Percentiles rank a stretch among this genome's conserved stretches.
These are phyloP conservation scores for Rasamsonia emersonii DNA, from an alignment of 2,329 filamentous ascomycete genomes.

Conservation along the genomic window DNA sequence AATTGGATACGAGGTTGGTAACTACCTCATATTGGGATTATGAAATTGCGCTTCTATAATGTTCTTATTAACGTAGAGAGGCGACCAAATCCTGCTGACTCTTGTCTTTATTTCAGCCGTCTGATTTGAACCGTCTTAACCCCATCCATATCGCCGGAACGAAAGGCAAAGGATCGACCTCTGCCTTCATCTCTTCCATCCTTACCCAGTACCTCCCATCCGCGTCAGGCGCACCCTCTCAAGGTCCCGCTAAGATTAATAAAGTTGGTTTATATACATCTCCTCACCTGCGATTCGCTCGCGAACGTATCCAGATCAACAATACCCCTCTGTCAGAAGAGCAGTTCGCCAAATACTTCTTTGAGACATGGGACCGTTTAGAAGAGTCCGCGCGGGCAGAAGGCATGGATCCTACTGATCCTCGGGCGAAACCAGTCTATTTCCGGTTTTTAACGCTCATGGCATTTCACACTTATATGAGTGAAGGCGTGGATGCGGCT, in stretches of 20 bases:
- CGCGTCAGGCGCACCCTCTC: constrained; percentile 19
- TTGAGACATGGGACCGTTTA: constrained; percentile 69
- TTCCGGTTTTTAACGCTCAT: constrained; percentile 87
- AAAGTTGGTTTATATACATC: constrained; percentile 76
- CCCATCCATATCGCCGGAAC: constrained; percentile 82
- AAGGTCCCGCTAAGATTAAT: constrained; percentile 33
- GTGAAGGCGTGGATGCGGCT: constrained; percentile 66
- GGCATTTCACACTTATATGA: constrained; percentile 73
- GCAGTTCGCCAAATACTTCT: constrained; percentile 69
- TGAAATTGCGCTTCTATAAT: too few species aligned
- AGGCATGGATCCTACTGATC: constrained; percentile 43
- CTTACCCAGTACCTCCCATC: constrained; percentile 52
- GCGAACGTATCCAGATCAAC: constrained; percentile 77
- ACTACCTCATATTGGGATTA: constrained; percentile 11
- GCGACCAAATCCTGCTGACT: too few species aligned
- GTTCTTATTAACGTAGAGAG: too few species aligned
- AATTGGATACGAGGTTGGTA: constrained; percentile 63
- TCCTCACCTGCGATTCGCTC: constrained; percentile 72
- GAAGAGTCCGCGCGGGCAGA: constrained; percentile 46
- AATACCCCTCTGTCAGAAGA: constrained; percentile 60
- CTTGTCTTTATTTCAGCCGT: constrained; percentile 44
- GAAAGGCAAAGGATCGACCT: constrained; percentile 88
- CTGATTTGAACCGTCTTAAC: constrained; percentile 52
- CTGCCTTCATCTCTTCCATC: constrained; percentile 73
- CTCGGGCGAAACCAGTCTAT: constrained; percentile 70